A percentile compares a stretch with the other conserved stretches of the same genome.
These are phyloP conservation scores for Bassia scoparia DNA, from an alignment of 148 eudicot genomes.

Conservation along the genomic window DNA sequence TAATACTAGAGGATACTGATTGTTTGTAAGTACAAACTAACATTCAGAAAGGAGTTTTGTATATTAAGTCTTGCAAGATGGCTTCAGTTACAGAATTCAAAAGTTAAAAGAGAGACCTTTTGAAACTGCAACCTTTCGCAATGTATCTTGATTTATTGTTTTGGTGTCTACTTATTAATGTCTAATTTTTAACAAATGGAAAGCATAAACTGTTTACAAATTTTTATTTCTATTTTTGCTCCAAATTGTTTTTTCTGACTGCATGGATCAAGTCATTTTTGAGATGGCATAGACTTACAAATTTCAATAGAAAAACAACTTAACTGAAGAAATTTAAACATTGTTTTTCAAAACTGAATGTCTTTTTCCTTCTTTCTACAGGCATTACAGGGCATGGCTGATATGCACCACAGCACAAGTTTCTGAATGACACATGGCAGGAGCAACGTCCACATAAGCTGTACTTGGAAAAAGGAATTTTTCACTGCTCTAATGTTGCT, in stretches of 20 bases:
- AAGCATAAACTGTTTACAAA: too few species aligned
- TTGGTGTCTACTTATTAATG: too few species aligned
- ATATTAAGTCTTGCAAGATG: too few species aligned
- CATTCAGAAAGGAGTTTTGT: too few species aligned
- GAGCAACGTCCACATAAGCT: constrained; percentile 88
- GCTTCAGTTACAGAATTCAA: too few species aligned
- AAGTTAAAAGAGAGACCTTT: too few species aligned
- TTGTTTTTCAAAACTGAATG: constrained; percentile 4
- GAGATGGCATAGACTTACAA: neutral
- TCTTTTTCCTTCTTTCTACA: constrained; percentile 30
- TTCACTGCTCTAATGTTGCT: constrained; percentile 4
- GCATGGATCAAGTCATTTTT: neutral
- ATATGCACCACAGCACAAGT: constrained; percentile 90
- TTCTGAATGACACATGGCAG: constrained; percentile 95
- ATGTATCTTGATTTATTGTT: too few species aligned
- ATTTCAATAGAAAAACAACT: neutral
- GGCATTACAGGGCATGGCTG: constrained; percentile 95
- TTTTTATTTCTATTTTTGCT: too few species aligned
- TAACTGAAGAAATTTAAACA: neutral
- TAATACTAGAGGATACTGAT: too few species aligned
- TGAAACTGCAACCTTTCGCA: too few species aligned
- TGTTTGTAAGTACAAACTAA: too few species aligned
- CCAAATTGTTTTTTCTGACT: neutral
- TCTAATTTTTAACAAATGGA: too few species aligned
- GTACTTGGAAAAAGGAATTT: constrained; percentile 68